Evolutionary conservation across 2,329 filamentous ascomycete species (phyloP).

Genomic region (Claviceps paspali): DNA sequence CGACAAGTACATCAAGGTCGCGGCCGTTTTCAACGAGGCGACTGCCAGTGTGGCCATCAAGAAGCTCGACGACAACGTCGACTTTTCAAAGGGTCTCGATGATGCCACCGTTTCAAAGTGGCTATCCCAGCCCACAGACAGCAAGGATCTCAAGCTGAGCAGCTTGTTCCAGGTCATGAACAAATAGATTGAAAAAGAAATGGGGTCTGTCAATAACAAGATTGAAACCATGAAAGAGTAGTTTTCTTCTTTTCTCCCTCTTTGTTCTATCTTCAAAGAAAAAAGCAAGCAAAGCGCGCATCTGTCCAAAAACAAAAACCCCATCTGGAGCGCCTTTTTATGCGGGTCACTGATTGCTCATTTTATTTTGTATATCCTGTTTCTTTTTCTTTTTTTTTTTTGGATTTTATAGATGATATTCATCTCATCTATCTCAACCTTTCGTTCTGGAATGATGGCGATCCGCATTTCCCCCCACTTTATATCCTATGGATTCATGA

Average conservation of each 20-base stretch:
- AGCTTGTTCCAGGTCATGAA: slow-evolving; percentile 14
- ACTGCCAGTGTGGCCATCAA: slow-evolving; percentile 40
- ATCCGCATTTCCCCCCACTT: no score
- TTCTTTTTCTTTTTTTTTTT: background rate
- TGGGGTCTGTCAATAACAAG: no score
- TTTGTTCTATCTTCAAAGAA: no score
- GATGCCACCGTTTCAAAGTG: slow-evolving; percentile 22
- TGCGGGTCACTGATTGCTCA: background rate
- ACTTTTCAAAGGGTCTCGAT: slow-evolving; percentile 25
- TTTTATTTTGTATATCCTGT: no score
- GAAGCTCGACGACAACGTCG: slow-evolving; percentile 26
- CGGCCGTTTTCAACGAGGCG: slow-evolving; percentile 41
- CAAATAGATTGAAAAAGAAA: no score
- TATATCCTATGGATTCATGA: no score
- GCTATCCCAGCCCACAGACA: slow-evolving; percentile 11
- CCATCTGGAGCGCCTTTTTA: no score
- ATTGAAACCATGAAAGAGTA: no score
- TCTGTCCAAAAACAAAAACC: no score
- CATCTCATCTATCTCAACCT: background rate
- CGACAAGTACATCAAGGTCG: slow-evolving; percentile 43
- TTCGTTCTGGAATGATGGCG: background rate
- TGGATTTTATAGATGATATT: no score
- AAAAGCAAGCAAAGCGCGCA: no score
- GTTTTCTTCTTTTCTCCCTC: no score
- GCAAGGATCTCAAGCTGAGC: slow-evolving; percentile 5